Evolutionary conservation across 345 rosid genomes (phyloP).

Genomic region (Citrus cavaleriei): DNA sequence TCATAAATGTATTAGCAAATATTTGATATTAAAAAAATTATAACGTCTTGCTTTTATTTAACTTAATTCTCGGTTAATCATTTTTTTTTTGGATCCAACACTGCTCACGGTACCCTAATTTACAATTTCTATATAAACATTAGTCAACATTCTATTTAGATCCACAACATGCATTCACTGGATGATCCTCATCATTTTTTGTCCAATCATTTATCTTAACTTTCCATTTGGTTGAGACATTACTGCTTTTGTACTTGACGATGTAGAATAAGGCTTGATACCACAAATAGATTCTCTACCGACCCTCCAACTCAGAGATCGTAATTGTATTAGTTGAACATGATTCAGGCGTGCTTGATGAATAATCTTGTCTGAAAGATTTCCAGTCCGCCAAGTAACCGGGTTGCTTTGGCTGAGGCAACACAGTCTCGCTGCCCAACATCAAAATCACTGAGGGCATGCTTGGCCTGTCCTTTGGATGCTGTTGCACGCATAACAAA

Average conservation of each 20-base stretch:
- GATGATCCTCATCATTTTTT: too few relatives aligned
- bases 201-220: too few relatives aligned
- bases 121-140: too few relatives aligned
- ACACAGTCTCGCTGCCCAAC: slow-evolving; percentile 31
- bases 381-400: slow-evolving; percentile 28
- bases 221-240: background rate
- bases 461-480: slow-evolving; percentile 40
- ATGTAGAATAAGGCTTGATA: background rate
- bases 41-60: too few relatives aligned
- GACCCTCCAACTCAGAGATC: slow-evolving; percentile 20
- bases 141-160: too few relatives aligned
- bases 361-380: slow-evolving; percentile 13
- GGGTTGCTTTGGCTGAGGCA: slow-evolving; percentile 40
- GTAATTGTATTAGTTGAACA: slow-evolving; percentile 25
- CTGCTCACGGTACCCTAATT: too few relatives aligned
- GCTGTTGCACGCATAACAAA: slow-evolving; percentile 40
- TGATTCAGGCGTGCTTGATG: slow-evolving; percentile 16
- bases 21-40: too few relatives aligned
- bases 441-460: slow-evolving; percentile 41
- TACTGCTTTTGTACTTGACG: background rate
- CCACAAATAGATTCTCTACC: background rate
- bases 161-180: too few relatives aligned
- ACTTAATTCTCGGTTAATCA: too few relatives aligned
- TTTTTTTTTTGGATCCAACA: too few relatives aligned
- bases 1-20: too few relatives aligned